These are phyloP conservation scores for Lentinula sp. DNA, from an alignment of 768 basidiomycete genomes.

Conservation along the genomic window DNA sequence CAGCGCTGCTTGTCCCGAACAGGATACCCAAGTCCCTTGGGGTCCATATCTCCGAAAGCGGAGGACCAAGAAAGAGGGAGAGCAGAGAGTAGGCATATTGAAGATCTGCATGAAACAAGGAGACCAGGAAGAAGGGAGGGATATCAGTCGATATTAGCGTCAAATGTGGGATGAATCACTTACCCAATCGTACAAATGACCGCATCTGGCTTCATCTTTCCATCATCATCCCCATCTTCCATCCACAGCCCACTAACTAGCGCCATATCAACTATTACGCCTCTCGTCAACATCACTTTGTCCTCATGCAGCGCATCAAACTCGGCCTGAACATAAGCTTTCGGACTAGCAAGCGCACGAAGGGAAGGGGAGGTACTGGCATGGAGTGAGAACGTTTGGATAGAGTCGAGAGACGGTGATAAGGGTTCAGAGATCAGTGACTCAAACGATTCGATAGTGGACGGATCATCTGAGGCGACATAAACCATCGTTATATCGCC, in stretches of 20 bases:
- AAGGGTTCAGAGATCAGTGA: slow-evolving; percentile 29
- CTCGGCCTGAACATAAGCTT: slow-evolving; percentile 48
- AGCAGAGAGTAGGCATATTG: slow-evolving; percentile 52
- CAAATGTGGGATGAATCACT: slow-evolving; percentile 9
- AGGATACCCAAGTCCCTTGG: slow-evolving; percentile 31
- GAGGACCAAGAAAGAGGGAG: slow-evolving; percentile 59
- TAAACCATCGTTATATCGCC: slow-evolving; percentile 36
- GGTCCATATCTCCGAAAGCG: slow-evolving; percentile 50
- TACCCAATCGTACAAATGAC: slow-evolving; percentile 57
- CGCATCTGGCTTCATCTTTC: slow-evolving; percentile 33
- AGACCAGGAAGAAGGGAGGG: background rate
- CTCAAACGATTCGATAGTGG: slow-evolving; percentile 34
- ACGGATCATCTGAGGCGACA: slow-evolving; percentile 58
- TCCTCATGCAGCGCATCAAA: slow-evolving; percentile 26
- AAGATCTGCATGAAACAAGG: slow-evolving; percentile 36
- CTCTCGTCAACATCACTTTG: slow-evolving; percentile 43
- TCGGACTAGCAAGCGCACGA: background rate
- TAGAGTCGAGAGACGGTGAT: background rate
- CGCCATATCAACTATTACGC: slow-evolving; percentile 67
- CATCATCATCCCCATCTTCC: slow-evolving; percentile 21
- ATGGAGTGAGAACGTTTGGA: background rate
- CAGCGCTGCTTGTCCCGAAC: slow-evolving; percentile 44
- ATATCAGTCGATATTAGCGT: background rate
- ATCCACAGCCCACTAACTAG: slow-evolving; percentile 59
- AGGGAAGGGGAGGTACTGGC: background rate